phyloP scores from a whole-genome alignment of 2,329 filamentous ascomycete species.

The Passalora sequoiae region DNA sequence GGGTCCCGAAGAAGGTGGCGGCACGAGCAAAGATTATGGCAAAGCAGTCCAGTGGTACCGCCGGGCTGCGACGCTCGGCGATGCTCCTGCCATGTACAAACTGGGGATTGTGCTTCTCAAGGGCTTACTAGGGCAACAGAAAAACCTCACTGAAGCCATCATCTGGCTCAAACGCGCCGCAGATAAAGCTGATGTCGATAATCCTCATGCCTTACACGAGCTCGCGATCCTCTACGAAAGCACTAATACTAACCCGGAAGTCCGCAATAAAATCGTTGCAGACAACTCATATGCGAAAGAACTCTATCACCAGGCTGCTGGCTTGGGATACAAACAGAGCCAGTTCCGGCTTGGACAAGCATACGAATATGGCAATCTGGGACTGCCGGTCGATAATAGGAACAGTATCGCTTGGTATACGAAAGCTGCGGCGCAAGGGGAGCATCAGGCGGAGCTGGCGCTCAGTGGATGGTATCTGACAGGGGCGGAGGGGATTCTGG shows the following conservation, averaged over 20 bases:
- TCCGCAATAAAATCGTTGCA: slow-evolving; percentile 67
- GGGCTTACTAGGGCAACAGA: slow-evolving; percentile 80
- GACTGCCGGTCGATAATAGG: slow-evolving; percentile 74
- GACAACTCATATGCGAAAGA: slow-evolving; percentile 78
- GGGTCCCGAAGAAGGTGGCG: slow-evolving; percentile 87
- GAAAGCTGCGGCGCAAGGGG: slow-evolving; percentile 81
- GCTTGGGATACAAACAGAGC: slow-evolving; percentile 89
- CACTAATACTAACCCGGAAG: slow-evolving; percentile 48
- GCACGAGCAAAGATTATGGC: slow-evolving; percentile 80
- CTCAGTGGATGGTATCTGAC: slow-evolving; percentile 69
- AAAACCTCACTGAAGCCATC: slow-evolving; percentile 78
- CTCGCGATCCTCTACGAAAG: slow-evolving; percentile 62
- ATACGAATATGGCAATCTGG: slow-evolving; percentile 83
- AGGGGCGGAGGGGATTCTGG: slow-evolving; percentile 77
- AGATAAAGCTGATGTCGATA: slow-evolving; percentile 79
- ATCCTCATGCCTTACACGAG: slow-evolving; percentile 92
- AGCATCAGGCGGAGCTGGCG: slow-evolving; percentile 78
- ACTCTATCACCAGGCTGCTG: slow-evolving; percentile 78
- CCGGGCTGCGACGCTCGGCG: slow-evolving; percentile 80
- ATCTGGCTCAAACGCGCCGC: slow-evolving; percentile 91
- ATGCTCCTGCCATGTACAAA: slow-evolving; percentile 96
- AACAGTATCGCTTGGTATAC: slow-evolving; percentile 92
- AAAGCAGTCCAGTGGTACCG: slow-evolving; percentile 99
- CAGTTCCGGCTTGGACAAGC: slow-evolving; percentile 85
- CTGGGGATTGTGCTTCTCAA: slow-evolving; percentile 94